phyloP scores from a whole-genome alignment of 2,329 filamentous ascomycete species.

The Tolypocladium amazonense region DNA sequence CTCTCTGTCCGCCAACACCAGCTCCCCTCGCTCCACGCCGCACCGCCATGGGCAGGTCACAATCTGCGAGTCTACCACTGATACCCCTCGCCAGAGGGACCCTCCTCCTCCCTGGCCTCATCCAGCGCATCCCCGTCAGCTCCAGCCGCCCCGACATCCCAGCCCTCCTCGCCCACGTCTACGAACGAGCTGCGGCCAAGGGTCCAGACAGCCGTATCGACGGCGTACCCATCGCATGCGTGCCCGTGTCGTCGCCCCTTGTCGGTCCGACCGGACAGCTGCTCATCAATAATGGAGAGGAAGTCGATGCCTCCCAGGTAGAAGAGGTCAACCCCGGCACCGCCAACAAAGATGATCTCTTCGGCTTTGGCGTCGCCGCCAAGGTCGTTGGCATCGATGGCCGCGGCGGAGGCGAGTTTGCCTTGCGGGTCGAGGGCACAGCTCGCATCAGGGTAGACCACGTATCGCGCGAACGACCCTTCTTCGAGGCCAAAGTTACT shows the following conservation, averaged over 20 bases:
- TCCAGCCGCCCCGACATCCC: conserved; percentile 76
- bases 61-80: conserved; percentile 52
- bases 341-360: conserved; percentile 63
- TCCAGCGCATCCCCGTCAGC: conserved; percentile 73
- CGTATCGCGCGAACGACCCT: conserved; percentile 62
- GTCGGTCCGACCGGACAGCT: conserved; percentile 66
- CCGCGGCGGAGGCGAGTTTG: conserved; percentile 63
- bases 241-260: conserved; percentile 70
- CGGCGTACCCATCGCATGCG: conserved; percentile 71
- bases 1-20: background rate
- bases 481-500: conserved; percentile 72
- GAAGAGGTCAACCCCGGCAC: conserved; percentile 45
- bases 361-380: conserved; percentile 69
- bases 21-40: background rate
- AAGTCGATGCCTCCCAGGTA: conserved; percentile 30
- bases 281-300: conserved; percentile 55
- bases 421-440: conserved; percentile 76
- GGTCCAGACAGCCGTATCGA: conserved; percentile 53
- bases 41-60: conserved; percentile 26
- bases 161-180: conserved; percentile 75
- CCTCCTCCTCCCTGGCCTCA: conserved; percentile 76
- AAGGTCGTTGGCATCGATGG: conserved; percentile 73
- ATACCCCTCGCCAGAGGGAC: conserved; percentile 72
- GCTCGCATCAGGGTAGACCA: conserved; percentile 62
- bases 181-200: conserved; percentile 62